Percentiles rank a stretch among this genome's conserved stretches.
Evolutionary conservation across 1,284 basidiomycete genomes (phyloP).

Genomic region (Pyrrhoderma lamaoense): DNA sequence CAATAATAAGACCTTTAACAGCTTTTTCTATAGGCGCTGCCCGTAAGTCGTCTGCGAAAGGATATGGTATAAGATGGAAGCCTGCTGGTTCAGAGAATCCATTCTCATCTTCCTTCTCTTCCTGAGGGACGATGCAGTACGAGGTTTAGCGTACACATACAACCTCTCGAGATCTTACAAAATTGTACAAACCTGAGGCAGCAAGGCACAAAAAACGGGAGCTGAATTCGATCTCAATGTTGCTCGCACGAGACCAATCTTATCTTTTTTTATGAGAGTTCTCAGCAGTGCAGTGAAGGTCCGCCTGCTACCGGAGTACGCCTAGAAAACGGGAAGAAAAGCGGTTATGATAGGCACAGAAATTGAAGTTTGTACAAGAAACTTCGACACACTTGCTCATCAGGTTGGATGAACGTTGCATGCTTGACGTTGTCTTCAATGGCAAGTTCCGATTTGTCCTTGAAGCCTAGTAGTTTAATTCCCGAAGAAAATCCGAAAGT

Average conservation of each 20-base stretch:
- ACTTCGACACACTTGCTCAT: constrained; percentile 61
- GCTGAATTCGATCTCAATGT: constrained; percentile 66
- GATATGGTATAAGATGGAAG: constrained; percentile 86
- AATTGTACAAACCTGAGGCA: constrained; percentile 66
- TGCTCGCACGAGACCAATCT: constrained; percentile 74
- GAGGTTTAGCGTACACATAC: not conserved
- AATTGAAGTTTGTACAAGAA: constrained; percentile 5
- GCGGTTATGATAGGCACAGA: constrained; percentile 1
- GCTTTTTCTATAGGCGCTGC: constrained; percentile 55
- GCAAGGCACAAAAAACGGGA: constrained; percentile 77
- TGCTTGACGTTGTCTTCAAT: constrained; percentile 92
- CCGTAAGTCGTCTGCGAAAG: constrained; percentile 92
- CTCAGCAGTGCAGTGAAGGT: constrained; percentile 85
- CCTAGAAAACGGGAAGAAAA: constrained; percentile 40
- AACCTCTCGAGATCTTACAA: constrained; percentile 2
- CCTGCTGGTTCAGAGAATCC: constrained; percentile 84
- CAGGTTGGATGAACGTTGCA: constrained; percentile 87
- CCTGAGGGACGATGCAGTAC: constrained; percentile 32
- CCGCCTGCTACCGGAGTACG: constrained; percentile 84
- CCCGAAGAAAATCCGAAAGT: constrained; percentile 71
- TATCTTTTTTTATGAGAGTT: constrained; percentile 76
- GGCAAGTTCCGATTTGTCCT: constrained; percentile 59
- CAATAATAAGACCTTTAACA: constrained; percentile 42
- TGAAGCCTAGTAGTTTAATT: constrained; percentile 91
- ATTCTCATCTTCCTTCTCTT: constrained; percentile 63